Evolutionary conservation across 495 filamentous ascomycete species (phyloP).

Genomic region (Astrothelium macrocarpum): DNA sequence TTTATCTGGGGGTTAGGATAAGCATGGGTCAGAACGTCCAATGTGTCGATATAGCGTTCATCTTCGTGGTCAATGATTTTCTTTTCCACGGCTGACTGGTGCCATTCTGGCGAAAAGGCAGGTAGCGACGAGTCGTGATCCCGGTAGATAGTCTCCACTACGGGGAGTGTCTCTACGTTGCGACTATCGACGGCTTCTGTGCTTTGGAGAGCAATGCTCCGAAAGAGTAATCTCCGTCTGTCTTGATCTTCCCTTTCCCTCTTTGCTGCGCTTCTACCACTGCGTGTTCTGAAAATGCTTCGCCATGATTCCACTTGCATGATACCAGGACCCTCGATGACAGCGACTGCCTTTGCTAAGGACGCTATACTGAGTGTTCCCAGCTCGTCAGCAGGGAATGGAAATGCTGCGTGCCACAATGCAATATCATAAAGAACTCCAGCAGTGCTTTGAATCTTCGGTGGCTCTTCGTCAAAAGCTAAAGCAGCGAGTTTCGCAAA

Average conservation of each 20-base stretch:
- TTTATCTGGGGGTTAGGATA: background rate
- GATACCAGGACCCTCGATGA: background rate
- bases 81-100: background rate
- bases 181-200: background rate
- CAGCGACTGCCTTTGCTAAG: background rate
- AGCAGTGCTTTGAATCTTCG: background rate
- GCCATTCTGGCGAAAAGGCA: background rate
- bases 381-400: background rate
- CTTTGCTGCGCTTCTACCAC: background rate
- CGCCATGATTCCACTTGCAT: background rate
- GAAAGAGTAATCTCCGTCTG: background rate
- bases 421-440: background rate
- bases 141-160: background rate
- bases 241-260: background rate
- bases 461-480: background rate
- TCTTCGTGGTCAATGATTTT: background rate
- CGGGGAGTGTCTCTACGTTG: background rate
- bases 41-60: background rate
- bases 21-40: background rate
- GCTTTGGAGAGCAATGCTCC: background rate
- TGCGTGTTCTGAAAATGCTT: background rate
- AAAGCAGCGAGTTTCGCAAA: no score
- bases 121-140: background rate
- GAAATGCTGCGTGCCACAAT: background rate
- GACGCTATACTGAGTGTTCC: background rate